phyloP scores from a whole-genome alignment of 176 grass and related monocot genomes.

The Oryza brachyantha region DNA sequence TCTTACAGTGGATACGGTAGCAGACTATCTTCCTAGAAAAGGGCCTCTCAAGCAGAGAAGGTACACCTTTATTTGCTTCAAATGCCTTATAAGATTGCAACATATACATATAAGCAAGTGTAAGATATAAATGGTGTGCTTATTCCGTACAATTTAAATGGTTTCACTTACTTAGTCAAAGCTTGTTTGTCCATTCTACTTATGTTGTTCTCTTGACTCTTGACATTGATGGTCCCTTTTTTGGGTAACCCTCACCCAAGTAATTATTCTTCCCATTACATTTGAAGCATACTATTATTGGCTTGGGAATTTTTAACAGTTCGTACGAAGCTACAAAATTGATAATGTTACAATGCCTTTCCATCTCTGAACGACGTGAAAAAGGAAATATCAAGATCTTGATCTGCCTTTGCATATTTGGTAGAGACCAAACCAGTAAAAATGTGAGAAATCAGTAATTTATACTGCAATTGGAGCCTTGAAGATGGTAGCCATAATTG shows the following conservation, averaged over 20 bases:
- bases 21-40: conserved; percentile 89
- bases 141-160: not conserved
- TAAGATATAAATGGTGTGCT: not conserved
- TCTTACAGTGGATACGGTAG: conserved; percentile 78
- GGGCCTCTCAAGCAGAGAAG: conserved; percentile 83
- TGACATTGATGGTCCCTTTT: conserved; percentile 13
- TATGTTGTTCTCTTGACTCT: no score
- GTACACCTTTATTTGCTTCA: conserved; percentile 41
- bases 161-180: not conserved
- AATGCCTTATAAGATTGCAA: not conserved
- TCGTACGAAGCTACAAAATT: not conserved
- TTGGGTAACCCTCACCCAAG: not conserved
- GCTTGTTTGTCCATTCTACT: not conserved
- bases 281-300: not conserved
- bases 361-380: not conserved
- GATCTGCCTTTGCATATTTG: no score
- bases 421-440: not conserved
- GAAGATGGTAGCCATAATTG: not conserved
- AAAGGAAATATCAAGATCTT: no score
- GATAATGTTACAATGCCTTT: not conserved
- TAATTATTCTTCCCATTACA: not conserved
- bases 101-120: not conserved
- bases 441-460: not conserved
- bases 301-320: not conserved
- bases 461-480: not conserved